These are phyloP conservation scores for Nicotiana noctiflora DNA, from an alignment of 257 asterid species.

Conservation along the genomic window DNA sequence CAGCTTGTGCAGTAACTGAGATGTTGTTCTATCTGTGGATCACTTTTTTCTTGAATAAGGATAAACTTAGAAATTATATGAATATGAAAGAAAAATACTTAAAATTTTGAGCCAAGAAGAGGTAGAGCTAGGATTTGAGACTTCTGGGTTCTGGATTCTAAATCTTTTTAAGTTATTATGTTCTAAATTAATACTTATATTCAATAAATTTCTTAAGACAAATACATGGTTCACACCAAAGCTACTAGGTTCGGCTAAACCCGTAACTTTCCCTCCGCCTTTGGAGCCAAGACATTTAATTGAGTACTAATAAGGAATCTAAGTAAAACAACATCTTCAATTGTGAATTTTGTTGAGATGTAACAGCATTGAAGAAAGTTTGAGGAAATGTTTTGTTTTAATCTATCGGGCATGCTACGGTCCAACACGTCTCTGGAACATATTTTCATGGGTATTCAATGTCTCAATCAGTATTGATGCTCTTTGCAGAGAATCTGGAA, in stretches of 20 bases:
- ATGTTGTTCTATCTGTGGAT: neutral
- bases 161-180: no score
- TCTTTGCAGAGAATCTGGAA: neutral
- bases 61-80: neutral
- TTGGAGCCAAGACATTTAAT: neutral
- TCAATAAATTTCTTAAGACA: no score
- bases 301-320: neutral
- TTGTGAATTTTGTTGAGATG: neutral
- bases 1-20: neutral
- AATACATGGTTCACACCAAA: no score
- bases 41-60: neutral
- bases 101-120: neutral
- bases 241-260: no score
- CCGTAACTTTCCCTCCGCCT: neutral
- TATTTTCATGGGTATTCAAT: no score
- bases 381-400: neutral
- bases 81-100: neutral
- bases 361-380: neutral
- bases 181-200: no score
- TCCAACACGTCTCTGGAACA: neutral
- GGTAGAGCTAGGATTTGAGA: no score
- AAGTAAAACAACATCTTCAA: neutral
- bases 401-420: neutral
- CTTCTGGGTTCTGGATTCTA: no score
- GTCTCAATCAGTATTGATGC: neutral